phyloP scores from a whole-genome alignment of 1,139 yeast species.

The Yamadazyma blattariae region DNA sequence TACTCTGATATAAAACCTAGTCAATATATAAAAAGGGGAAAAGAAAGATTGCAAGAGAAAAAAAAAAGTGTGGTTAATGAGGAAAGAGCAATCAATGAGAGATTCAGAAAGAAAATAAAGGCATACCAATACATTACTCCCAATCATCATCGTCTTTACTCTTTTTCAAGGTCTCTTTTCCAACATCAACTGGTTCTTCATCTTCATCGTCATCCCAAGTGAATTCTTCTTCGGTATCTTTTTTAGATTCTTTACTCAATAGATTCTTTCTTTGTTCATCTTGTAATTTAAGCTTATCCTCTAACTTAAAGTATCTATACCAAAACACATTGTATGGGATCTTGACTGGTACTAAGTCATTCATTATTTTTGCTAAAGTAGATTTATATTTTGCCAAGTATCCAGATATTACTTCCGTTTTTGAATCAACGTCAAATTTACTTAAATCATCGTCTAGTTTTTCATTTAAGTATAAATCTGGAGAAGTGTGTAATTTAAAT shows the following conservation, averaged over 20 bases:
- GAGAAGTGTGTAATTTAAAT: slow-evolving; percentile 37
- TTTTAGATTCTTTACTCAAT: slow-evolving; percentile 36
- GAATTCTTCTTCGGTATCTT: slow-evolving; percentile 38
- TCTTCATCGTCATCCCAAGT: slow-evolving; percentile 59
- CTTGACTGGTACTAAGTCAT: slow-evolving; percentile 63
- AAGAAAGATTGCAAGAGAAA: too few species aligned
- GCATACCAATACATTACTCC: too few species aligned
- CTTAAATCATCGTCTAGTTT: slow-evolving; percentile 17
- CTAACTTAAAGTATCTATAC: slow-evolving; percentile 65
- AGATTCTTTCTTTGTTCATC: slow-evolving; percentile 68
- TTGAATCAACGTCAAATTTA: slow-evolving; percentile 44
- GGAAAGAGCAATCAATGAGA: too few species aligned
- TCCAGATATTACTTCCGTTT: slow-evolving; percentile 51
- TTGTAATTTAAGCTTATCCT: slow-evolving; percentile 52
- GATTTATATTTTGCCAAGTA: slow-evolving; percentile 47
- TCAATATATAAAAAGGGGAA: too few species aligned
- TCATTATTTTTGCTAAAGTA: slow-evolving; percentile 57
- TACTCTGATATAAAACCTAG: too few species aligned
- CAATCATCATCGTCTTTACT: slow-evolving; percentile 49
- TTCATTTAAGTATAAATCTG: slow-evolving; percentile 17
- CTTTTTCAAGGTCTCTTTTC: slow-evolving; percentile 9
- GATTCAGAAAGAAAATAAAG: too few species aligned
- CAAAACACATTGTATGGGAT: slow-evolving; percentile 67
- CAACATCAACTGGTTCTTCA: slow-evolving; percentile 36
- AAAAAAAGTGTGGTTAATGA: too few species aligned